These are phyloP conservation scores for Beauveria medogensis DNA, from an alignment of 2,329 filamentous ascomycete species.

Conservation along the genomic window DNA sequence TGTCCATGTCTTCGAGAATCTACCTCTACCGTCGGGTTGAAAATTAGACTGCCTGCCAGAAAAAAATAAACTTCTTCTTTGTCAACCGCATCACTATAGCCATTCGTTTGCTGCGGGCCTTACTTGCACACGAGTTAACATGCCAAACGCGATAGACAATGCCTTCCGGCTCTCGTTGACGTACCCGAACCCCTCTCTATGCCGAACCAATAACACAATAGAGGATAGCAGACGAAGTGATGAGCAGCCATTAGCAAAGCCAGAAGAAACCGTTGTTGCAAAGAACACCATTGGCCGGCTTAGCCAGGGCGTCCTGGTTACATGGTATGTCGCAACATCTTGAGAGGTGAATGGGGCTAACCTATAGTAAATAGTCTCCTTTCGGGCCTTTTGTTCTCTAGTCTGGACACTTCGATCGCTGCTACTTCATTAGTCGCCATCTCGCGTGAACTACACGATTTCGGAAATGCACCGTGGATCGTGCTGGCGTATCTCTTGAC, in stretches of 20 bases:
- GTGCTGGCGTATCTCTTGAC: conserved; percentile 48
- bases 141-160: conserved; percentile 8
- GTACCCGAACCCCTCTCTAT: conserved; percentile 26
- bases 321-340: conserved; percentile 12
- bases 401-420: conserved; percentile 49
- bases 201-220: conserved; percentile 3
- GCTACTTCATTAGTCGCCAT: conserved; percentile 51
- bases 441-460: conserved; percentile 42
- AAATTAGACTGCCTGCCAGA: not conserved
- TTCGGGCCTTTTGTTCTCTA: conserved; percentile 47
- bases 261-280: not conserved
- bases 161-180: conserved; percentile 21
- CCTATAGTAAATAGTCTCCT: conserved; percentile 32
- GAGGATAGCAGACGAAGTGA: not conserved
- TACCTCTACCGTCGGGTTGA: not conserved
- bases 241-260: not conserved
- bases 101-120: not conserved
- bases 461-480: conserved; percentile 46
- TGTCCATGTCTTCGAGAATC: not conserved
- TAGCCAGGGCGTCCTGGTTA: conserved; percentile 11
- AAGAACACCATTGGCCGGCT: not conserved
- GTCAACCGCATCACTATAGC: not conserved
- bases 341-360: conserved; percentile 14
- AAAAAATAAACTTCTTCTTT: no score
- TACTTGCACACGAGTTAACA: not conserved